Evolutionary conservation across 2,329 filamentous ascomycete species (phyloP), one percentile per base, ranked within the genome.

Genomic region (Verticillium isaacii): DNA sequence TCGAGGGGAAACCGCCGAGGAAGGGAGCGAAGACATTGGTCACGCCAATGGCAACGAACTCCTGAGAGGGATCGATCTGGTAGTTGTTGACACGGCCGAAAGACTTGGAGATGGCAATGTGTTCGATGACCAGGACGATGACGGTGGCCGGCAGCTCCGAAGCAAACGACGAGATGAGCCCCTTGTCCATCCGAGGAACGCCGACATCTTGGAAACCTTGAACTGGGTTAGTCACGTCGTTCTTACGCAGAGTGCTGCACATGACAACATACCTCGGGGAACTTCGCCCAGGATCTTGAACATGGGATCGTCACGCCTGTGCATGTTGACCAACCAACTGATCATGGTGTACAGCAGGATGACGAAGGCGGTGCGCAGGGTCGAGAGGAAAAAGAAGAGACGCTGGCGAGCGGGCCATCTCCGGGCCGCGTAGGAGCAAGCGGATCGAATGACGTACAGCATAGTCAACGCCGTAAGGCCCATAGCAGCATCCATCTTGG

Each of bases 61-160:
- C 94, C 74, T 99, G 94, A 0, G 94, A 97, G 0, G 95, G 93
- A 68, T 97, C 89, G 72, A 99, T 97, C 17, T 87, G 89, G 76
- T 99, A 99, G 78, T 97, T 96, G 80, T 97, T 98, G 69, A 97
- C 86, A 63, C 94, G 86, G 11, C 95, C 95, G 68, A 99, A 98
- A 0, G 94, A 97, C 75, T 98, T 99, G 19, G 93, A 92, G 65
- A 98, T 97, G 57, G 94, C 93, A 69, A 98, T 97, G 73, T 98
- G 94, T 76, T 98, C 95, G 64, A 98, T 96, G 39, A 98, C 82
- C 62, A 98, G 82, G n/a, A 99, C 93, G 66, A 98, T 96, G 59
- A 97, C 88, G 0, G 90, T 89, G 8, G 91, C 90, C 0, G 95
- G 95, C 4, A 98, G 80, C 66, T 97, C 84, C 54, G 81, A 80